Base-by-base conservation (phyloP, 148 eudicot genomes). In the Polygonum aviculare region DNA sequence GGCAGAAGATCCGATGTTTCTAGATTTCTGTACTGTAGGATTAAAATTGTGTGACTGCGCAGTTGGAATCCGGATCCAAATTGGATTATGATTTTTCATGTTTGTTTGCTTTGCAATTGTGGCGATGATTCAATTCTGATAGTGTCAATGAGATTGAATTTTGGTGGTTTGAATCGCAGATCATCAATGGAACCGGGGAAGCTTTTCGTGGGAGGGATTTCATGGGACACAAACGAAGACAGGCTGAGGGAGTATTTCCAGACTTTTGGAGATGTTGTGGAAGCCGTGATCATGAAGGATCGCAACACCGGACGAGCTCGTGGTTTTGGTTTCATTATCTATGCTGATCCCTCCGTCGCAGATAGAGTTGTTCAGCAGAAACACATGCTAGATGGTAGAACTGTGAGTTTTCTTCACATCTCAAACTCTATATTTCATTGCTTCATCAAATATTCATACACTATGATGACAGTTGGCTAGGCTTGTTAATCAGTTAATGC, bases 201-300 rank as follows among this genome's bases (percentile, higher is more conserved):
- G 90, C 80, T 95, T 65, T 95, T 95, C 81, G 83, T 95, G 72
- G 98, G 98, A 79, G 98, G 98, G 80, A 95, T 95, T 83, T 95
- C 98, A 8, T 95, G 98, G 98, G 98, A 92, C 80, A 95, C 98
- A 22, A 91, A 90, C 82, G 98, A 92, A 79, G 96, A 92, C 70
- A 92, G 94, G 4, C 77, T 95, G 75, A 90, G 86, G 80, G 98
- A 92, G 77, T 92, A 95, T 85, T 92, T 95, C 52, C 81, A 85
- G 75, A 79, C 84, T 36, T 95, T 84, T 84, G 98, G 98, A 65
- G 98, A 95, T 45, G 97, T 95, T 48, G 80, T 90, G 50, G 98
- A 95, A 77, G 97, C 98, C 86, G 96, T 95, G 75, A 95, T 92
- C 45, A 95, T 95, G 98, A 95, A 89, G 81, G 98, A 95, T 87